phyloP scores from a whole-genome alignment of 2,329 filamentous ascomycete species.

The Microdochium trichocladiopsis region DNA sequence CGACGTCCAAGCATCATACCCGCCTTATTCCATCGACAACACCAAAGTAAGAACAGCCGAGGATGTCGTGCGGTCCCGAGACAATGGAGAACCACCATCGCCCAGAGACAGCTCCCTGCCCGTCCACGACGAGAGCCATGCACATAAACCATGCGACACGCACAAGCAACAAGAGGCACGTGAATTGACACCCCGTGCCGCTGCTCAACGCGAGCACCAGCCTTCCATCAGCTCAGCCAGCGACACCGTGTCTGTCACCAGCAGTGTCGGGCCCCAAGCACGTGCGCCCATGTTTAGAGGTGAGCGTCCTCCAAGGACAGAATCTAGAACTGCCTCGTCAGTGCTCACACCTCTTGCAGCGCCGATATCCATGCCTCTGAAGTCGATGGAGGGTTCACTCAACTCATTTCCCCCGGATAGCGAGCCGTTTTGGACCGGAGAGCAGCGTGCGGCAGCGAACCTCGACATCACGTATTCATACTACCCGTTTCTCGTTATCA shows the following conservation, averaged over 20 bases:
- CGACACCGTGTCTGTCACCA: not conserved
- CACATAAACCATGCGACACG: constrained; percentile 5
- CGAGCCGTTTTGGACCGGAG: constrained; percentile 12
- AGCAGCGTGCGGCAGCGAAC: constrained; percentile 16
- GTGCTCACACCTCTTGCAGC: not conserved
- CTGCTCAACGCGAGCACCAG: not conserved
- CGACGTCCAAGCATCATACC: constrained; percentile 17
- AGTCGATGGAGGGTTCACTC: constrained; percentile 5
- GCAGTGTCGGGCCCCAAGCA: not conserved
- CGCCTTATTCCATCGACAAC: constrained; percentile 18
- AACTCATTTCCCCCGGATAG: not conserved
- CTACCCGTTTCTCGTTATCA: constrained; percentile 33
- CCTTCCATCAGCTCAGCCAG: not conserved
- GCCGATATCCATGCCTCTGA: constrained; percentile 4
- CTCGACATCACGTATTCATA: constrained; percentile 32
- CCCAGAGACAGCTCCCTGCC: constrained; percentile 9
- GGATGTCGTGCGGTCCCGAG: constrained; percentile 18
- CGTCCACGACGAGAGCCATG: constrained; percentile 5
- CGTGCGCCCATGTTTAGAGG: constrained; percentile 1
- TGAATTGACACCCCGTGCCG: constrained; percentile 1
- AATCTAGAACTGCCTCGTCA: not conserved
- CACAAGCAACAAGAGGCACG: constrained; percentile 3
- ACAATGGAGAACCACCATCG: constrained; percentile 13
- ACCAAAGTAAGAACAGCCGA: constrained; percentile 16
- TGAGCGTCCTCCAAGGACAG: not conserved